Conservation (phyloP, 2,329 filamentous ascomycete species). For the Aspergillus viridinutans region DNA sequence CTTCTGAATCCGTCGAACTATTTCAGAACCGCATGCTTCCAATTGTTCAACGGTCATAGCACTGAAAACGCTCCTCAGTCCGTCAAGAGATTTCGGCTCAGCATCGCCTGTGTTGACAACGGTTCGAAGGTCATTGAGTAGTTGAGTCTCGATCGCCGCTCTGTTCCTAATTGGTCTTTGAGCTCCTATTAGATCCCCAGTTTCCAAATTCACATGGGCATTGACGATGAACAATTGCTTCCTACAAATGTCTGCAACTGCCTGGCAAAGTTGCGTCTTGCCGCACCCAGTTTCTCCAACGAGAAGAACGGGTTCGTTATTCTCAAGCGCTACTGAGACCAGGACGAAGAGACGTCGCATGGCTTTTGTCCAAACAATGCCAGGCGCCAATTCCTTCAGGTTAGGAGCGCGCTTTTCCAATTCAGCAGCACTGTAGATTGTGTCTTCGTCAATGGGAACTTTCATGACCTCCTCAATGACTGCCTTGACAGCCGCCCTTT, state of each 20-base stretch:
- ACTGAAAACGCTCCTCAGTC: slow-evolving; percentile 59
- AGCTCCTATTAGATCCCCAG: slow-evolving; percentile 92
- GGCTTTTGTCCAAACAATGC: slow-evolving; percentile 87
- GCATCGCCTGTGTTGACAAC: slow-evolving; percentile 36
- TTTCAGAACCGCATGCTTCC: slow-evolving; percentile 45
- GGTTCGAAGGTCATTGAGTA: slow-evolving; percentile 58
- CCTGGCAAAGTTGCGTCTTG: slow-evolving; percentile 94
- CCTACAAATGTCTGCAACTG: slow-evolving; percentile 74
- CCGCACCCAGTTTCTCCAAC: slow-evolving; percentile 97
- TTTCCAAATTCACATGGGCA: slow-evolving; percentile 97
- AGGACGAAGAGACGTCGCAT: slow-evolving; percentile 91
- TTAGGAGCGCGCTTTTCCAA: slow-evolving; percentile 55
- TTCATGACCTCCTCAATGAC: slow-evolving; percentile 90
- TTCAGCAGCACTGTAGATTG: slow-evolving; percentile 63
- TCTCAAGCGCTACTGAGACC: slow-evolving; percentile 77
- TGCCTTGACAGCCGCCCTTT: slow-evolving; percentile 75
- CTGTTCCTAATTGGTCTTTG: slow-evolving; percentile 88
- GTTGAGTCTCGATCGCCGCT: slow-evolving; percentile 62
- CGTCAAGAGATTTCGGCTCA: slow-evolving; percentile 45
- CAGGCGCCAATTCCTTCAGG: slow-evolving; percentile 25
- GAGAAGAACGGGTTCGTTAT: slow-evolving; percentile 89
- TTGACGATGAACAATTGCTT: slow-evolving; percentile 86
- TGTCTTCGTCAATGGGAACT: slow-evolving; percentile 69
- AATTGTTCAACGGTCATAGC: slow-evolving; percentile 44
- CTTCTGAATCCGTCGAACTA: slow-evolving; percentile 42